A percentile compares a stretch with the other conserved stretches of the same genome.
Conservation (phyloP, 352 stramenopile genomes). For the Peronospora destructor region DNA sequence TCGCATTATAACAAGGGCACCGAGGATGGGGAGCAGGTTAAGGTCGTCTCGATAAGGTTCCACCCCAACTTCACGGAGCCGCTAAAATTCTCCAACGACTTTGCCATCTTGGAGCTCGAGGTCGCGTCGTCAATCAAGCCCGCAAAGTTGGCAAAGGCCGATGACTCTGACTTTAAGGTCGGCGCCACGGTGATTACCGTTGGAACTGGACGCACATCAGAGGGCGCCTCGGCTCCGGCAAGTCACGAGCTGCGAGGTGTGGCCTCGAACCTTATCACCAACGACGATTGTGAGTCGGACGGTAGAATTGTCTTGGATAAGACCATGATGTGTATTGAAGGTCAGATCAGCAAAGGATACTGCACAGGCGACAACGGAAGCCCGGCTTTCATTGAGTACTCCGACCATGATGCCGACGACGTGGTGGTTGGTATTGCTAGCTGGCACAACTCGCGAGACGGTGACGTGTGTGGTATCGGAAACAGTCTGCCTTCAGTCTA, state of each 20-base stretch:
- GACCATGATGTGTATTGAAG: slow-evolving; percentile 53
- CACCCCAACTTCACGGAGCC: slow-evolving; percentile 43
- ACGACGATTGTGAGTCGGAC: slow-evolving; percentile 27
- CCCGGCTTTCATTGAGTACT: slow-evolving; percentile 35
- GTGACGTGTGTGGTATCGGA: slow-evolving; percentile 41
- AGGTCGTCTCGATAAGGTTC: slow-evolving; percentile 33
- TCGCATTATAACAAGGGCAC: slow-evolving; percentile 48
- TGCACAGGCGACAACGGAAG: slow-evolving; percentile 59
- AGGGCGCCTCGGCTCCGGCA: slow-evolving; percentile 11
- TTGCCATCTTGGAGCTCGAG: slow-evolving; percentile 48
- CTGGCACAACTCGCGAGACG: slow-evolving; percentile 36
- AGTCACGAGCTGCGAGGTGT: slow-evolving; percentile 31
- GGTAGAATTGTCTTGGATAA: slow-evolving; percentile 26
- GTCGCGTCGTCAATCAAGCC: slow-evolving; percentile 27
- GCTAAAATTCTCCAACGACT: slow-evolving; percentile 37
- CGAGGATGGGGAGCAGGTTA: slow-evolving; percentile 40
- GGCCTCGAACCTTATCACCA: slow-evolving; percentile 33
- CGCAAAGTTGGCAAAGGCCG: slow-evolving; percentile 26
- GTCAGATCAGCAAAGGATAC: slow-evolving; percentile 37
- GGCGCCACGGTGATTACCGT: slow-evolving; percentile 26
- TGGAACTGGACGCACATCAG: slow-evolving; percentile 22
- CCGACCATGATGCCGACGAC: slow-evolving; percentile 23
- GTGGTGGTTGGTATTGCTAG: slow-evolving; percentile 51
- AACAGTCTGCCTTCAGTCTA: slow-evolving; percentile 51
- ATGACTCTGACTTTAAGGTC: slow-evolving; percentile 23